Evolutionary conservation across 257 asterid species (phyloP).

Genomic region (Nicotiana knightiana): DNA sequence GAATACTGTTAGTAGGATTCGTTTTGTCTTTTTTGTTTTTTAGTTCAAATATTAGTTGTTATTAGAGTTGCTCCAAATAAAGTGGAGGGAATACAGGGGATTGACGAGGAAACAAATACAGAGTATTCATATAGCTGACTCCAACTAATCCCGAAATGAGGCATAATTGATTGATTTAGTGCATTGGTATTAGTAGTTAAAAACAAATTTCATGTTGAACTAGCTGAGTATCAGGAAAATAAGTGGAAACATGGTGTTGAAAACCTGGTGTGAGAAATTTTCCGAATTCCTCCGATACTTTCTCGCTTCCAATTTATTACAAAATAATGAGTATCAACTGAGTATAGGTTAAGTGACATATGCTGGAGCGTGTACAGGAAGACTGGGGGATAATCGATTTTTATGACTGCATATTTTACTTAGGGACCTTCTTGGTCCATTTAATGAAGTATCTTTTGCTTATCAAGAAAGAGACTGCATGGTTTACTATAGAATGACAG

Average conservation of each 20-base stretch:
- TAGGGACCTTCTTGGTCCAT: not conserved
- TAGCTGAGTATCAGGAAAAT: not conserved
- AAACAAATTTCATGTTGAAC: not conserved
- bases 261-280: not conserved
- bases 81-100: not conserved
- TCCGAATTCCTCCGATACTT: not conserved
- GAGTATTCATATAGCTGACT: not conserved
- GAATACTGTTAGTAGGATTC: not conserved
- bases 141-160: not conserved
- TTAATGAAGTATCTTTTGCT: not conserved
- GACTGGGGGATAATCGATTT: not conserved
- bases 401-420: not conserved
- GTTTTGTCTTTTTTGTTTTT: not conserved
- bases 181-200: not conserved
- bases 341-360: not conserved
- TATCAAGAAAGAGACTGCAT: not conserved
- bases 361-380: not conserved
- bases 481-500: not conserved
- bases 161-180: not conserved
- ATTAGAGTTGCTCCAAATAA: not conserved
- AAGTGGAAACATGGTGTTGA: not conserved
- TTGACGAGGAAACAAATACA: not conserved
- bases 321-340: not conserved
- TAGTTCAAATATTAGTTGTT: not conserved
- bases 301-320: not conserved